These are phyloP conservation scores for Microbotryum saponariae DNA, from an alignment of 1,284 basidiomycete species.

Conservation along the genomic window DNA sequence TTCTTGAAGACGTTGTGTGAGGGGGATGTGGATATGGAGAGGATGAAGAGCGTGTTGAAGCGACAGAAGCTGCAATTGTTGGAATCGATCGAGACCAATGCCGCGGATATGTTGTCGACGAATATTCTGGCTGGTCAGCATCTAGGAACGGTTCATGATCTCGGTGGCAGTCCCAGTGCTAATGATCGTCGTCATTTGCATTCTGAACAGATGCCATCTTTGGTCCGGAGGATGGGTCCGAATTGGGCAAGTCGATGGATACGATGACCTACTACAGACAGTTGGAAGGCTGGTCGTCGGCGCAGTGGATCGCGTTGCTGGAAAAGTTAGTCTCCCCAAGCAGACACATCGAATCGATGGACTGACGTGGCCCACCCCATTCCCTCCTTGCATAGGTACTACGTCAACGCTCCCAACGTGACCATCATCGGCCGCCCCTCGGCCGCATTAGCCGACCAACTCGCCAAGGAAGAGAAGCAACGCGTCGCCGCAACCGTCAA, in stretches of 20 bases:
- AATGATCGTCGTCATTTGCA: constrained; percentile 59
- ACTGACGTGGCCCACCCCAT: not conserved
- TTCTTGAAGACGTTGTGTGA: constrained; percentile 65
- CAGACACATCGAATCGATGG: constrained; percentile 2
- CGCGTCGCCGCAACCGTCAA: constrained; percentile 64
- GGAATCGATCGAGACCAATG: constrained; percentile 43
- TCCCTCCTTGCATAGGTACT: constrained; percentile 53
- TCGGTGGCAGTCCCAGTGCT: constrained; percentile 61
- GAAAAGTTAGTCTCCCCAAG: constrained; percentile 53
- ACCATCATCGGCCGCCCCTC: constrained; percentile 83
- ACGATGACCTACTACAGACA: constrained; percentile 66
- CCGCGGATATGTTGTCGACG: constrained; percentile 41
- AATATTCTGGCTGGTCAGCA: constrained; percentile 39
- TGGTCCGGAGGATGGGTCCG: constrained; percentile 71
- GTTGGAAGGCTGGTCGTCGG: constrained; percentile 58
- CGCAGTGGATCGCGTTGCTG: constrained; percentile 74
- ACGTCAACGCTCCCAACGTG: constrained; percentile 60
- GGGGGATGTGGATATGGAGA: constrained; percentile 80
- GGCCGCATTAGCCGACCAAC: constrained; percentile 66
- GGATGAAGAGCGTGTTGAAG: constrained; percentile 81
- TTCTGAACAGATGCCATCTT: constrained; percentile 66
- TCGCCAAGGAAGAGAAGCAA: constrained; percentile 74
- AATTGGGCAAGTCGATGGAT: constrained; percentile 65
- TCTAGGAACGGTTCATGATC: constrained; percentile 33
- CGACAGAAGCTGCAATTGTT: constrained; percentile 57